These are phyloP conservation scores for Globisporangium irregulare DNA, from an alignment of 352 stramenopile species.

Conservation along the genomic window DNA sequence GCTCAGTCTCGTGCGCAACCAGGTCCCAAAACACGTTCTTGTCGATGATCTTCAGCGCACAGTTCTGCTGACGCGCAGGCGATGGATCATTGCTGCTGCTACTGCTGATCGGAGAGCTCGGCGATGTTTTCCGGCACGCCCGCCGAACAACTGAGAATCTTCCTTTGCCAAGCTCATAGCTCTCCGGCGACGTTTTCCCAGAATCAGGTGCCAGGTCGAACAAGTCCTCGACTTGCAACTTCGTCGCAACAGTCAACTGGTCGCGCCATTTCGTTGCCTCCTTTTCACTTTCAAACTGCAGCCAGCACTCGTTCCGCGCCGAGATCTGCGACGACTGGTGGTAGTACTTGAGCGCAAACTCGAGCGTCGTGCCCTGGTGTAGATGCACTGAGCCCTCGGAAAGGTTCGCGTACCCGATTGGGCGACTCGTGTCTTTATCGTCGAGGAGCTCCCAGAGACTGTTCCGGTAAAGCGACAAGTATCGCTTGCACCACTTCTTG, in stretches of 20 bases:
- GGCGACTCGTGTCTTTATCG: slow-evolving; percentile 50
- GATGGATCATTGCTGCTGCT: not conserved
- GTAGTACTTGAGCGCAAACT: slow-evolving; percentile 64
- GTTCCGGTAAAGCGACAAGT: slow-evolving; percentile 68
- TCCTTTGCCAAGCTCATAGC: slow-evolving; percentile 77
- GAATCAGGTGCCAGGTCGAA: slow-evolving; percentile 63
- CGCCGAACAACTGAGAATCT: slow-evolving; percentile 74
- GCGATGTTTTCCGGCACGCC: slow-evolving; percentile 31
- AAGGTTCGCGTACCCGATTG: slow-evolving; percentile 74
- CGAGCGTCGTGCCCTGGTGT: slow-evolving; percentile 44
- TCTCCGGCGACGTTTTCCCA: slow-evolving; percentile 26
- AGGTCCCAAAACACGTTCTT: slow-evolving; percentile 88
- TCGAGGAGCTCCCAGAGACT: slow-evolving; percentile 77
- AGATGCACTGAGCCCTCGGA: slow-evolving; percentile 59
- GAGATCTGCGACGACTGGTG: slow-evolving; percentile 45
- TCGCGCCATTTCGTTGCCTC: slow-evolving; percentile 43
- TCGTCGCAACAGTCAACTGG: slow-evolving; percentile 31
- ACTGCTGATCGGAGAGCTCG: not conserved
- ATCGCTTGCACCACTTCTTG: slow-evolving; percentile 66
- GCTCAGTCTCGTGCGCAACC: slow-evolving; percentile 85
- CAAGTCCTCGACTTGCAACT: slow-evolving; percentile 59
- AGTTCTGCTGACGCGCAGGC: slow-evolving; percentile 36
- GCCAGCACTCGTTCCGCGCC: slow-evolving; percentile 52
- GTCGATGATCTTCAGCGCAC: slow-evolving; percentile 93
- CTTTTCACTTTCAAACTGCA: slow-evolving; percentile 49